Percentiles rank a stretch among this genome's conserved stretches.
These are phyloP conservation scores for Glycine latifolia DNA, from an alignment of 306 rosid species.

Conservation along the genomic window DNA sequence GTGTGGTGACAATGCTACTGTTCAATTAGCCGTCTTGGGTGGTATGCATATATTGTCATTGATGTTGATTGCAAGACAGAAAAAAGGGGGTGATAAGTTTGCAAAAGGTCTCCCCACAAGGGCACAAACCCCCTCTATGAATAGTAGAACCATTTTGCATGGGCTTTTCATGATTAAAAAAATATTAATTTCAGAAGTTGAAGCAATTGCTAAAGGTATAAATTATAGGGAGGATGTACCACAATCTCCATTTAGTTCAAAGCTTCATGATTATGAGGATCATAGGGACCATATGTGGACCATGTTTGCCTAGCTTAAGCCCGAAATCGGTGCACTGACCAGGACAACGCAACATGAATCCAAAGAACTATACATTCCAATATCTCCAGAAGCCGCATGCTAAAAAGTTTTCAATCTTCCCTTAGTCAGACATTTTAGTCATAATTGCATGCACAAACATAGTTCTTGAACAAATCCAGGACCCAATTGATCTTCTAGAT, in stretches of 20 bases:
- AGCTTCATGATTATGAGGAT: slow-evolving; percentile 28
- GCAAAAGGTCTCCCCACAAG: slow-evolving; percentile 15
- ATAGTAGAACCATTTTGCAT: slow-evolving; percentile 40
- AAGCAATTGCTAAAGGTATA: slow-evolving; percentile 7
- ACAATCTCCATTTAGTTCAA: slow-evolving; percentile 25
- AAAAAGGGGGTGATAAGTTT: slow-evolving; percentile 2
- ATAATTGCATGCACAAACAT: slow-evolving; percentile 35
- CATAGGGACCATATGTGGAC: slow-evolving; percentile 47
- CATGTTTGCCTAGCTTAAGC: slow-evolving; percentile 19
- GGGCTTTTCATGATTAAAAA: slow-evolving; percentile 20
- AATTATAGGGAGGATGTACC: slow-evolving; percentile 40
- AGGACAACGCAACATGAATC: slow-evolving; percentile 40
- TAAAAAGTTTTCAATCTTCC: slow-evolving; percentile 41
- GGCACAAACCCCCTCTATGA: slow-evolving; percentile 4
- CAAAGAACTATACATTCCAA: slow-evolving; percentile 14
- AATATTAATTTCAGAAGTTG: background rate
- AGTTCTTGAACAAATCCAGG: slow-evolving; percentile 34
- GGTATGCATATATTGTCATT: slow-evolving; percentile 22
- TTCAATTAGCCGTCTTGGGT: slow-evolving; percentile 33
- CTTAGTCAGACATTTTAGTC: slow-evolving; percentile 12
- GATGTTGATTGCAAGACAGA: slow-evolving; percentile 38
- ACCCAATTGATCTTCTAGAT: slow-evolving; percentile 20
- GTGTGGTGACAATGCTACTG: slow-evolving; percentile 21
- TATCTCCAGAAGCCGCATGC: slow-evolving; percentile 36
- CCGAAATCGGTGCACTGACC: slow-evolving; percentile 23